Evolutionary conservation across 768 basidiomycete species (phyloP), one percentile per base, ranked within the genome.

Genomic region (Coprinopsis sp.): DNA sequence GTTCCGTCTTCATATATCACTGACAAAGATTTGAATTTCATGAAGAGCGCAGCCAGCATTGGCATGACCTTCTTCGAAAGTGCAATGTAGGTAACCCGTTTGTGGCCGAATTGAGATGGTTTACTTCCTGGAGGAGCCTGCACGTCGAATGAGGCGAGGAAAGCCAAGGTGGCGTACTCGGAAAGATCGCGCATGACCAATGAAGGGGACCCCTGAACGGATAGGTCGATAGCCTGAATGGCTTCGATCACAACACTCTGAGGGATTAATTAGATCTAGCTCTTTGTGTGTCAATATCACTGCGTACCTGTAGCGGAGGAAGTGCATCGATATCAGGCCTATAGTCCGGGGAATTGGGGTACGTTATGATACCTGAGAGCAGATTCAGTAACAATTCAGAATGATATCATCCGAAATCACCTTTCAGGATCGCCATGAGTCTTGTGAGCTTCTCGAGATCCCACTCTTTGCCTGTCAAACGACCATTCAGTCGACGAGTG

Each of bases 1-100:
- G 92, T 92, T 3, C 89, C 91, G 56, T 92, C 83, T 10, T 74
- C 68, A 54, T 88, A 95, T 3, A 95, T 73, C 34, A 79, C 77
- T 3, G 61, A 52, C 16, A 71, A 67, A 5, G 73, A 71, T 57
- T 82, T 82, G 69, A 87, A 86, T 45, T 67, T 69, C 44, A 82
- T 61, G 65, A 84, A 93, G 3, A 93, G 63, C n/a, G 87, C 81
- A 0, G 89, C 83, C 2, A 95, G 69, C 62, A 77, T 71, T 1
- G 92, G 91, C 87, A 96, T 92, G 12, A 74, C 74, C 63, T 81
- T 86, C 66, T 97, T 98, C 1, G 84, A 74, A n/a, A 98, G 63
- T 2, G 82, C 94, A 41, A 97, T 86, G 59, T 92, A 97, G 1
- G 91, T 92, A 38, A 96, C 73, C 4, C 86, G 78, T 56, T 81